Base-by-base conservation (phyloP, 805 yeast genomes). In the Candida ipomoeae region DNA sequence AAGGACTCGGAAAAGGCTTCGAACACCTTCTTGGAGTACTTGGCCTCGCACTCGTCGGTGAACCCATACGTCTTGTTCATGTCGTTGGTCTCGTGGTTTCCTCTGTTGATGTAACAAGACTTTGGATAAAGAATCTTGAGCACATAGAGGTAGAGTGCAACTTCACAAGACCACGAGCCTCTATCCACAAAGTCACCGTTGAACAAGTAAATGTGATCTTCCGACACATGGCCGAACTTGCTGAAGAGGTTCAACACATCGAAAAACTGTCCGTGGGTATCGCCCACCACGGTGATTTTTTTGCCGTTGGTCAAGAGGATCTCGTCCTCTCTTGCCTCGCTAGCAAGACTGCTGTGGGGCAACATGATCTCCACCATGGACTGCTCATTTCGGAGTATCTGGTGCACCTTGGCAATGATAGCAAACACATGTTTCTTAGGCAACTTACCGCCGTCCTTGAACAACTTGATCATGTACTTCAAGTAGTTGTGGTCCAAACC, bases 171-270 rank as follows among this genome's bases (percentile, higher is more conserved):
- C 98, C 99, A 92, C 15, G 96, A 87, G 5, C 99, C 99, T 62
- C 99, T 79, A 66, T 94, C 99, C 3, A 94, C 99, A 69, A 94
- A 92, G 69, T 94, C 99, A 40, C 99, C 99, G 62, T 94, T 94
- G 74, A 94, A 92, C 44, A 94, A 69, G 64, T 88, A 94, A 4
- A 83, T 77, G 64, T 91, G 97, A 3, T 71, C 67, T 2, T 76
- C 72, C 3, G 75, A 63, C 0, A 92, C 95, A 58, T 75, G 69
- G 14, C 98, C 98, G 62, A 83, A 91, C 40, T 65, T 75, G 33
- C 77, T 67, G 67, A 94, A 92, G 48, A 94, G 77, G 63, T 90
- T 85, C 61, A 92, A 69, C 47, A 94, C 83, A 65, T 94, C 99
- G 62, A 80, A 92, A 65, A 87, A 90, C 69, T 94, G 99, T 38